Conservation (phyloP, 2,329 filamentous ascomycete species). For the Shiraia sp. region DNA sequence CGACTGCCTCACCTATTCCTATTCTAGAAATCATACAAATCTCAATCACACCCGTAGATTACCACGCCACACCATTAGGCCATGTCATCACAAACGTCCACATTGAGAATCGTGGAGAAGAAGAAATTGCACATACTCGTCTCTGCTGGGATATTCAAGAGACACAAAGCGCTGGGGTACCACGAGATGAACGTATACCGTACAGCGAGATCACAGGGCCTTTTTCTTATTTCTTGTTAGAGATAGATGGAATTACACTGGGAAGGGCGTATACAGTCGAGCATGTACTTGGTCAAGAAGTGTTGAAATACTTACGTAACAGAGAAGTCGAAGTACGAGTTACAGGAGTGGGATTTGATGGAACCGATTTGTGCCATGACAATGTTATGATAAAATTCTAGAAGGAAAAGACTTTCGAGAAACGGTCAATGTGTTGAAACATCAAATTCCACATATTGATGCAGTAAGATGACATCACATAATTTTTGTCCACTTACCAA, state of each 20-base stretch:
- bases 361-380: constrained; percentile 15
- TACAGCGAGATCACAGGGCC: constrained; percentile 41
- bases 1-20: neutral
- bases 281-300: constrained; percentile 14
- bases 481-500: no score
- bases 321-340: constrained; percentile 17
- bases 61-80: neutral
- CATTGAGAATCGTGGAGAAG: constrained; percentile 16
- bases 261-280: constrained; percentile 39
- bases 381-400: neutral
- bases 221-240: constrained; percentile 38
- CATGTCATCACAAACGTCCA: constrained; percentile 16
- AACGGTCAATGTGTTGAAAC: no score
- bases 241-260: constrained; percentile 19
- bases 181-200: constrained; percentile 15
- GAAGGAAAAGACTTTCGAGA: neutral
- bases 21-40: constrained; percentile 18
- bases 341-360: constrained; percentile 36
- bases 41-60: constrained; percentile 15
- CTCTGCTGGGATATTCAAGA: constrained; percentile 28
- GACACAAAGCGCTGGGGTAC: neutral
- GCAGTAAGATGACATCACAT: no score
- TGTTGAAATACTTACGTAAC: constrained; percentile 13
- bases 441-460: no score
- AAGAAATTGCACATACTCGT: constrained; percentile 23